Conservation (phyloP, 495 filamentous ascomycete species). For the Letharia columbiana region DNA sequence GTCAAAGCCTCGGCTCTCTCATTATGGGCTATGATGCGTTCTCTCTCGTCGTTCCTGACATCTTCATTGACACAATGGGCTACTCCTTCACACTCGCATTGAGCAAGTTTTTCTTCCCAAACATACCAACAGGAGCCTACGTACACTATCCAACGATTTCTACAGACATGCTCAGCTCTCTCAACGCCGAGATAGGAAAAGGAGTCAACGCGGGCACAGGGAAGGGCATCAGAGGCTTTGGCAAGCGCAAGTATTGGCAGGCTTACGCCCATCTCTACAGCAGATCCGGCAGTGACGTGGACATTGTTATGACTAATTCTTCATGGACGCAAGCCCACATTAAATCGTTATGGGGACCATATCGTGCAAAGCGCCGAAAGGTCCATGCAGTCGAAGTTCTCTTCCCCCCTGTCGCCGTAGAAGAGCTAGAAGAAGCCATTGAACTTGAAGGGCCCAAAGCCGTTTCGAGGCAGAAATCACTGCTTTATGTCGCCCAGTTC, state of each 20-base stretch:
- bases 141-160: constrained; percentile 98
- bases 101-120: constrained; percentile 70
- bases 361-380: constrained; percentile 34
- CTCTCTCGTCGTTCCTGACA: constrained; percentile 77
- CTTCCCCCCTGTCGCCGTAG: constrained; percentile 85
- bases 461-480: constrained; percentile 50
- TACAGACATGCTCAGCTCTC: constrained; percentile 88
- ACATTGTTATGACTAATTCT: constrained; percentile 95
- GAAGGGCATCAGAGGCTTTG: constrained; percentile 51
- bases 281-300: constrained; percentile 67
- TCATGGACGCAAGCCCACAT: constrained; percentile 89
- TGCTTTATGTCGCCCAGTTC: constrained; percentile 96
- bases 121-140: constrained; percentile 81
- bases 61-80: constrained; percentile 97
- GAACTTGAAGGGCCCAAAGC: constrained; percentile 60
- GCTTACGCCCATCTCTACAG: constrained; percentile 75
- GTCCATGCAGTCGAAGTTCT: constrained; percentile 50
- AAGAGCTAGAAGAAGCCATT: constrained; percentile 64
- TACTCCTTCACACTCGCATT: constrained; percentile 85
- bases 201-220: constrained; percentile 80
- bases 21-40: constrained; percentile 90
- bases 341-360: constrained; percentile 63
- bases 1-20: constrained; percentile 81
- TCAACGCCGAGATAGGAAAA: constrained; percentile 60
- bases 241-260: constrained; percentile 78